A percentile compares a stretch with the other conserved stretches of the same genome.
phyloP scores from a whole-genome alignment of 2,329 filamentous ascomycete genomes.

The Colletotrichum sp. region DNA sequence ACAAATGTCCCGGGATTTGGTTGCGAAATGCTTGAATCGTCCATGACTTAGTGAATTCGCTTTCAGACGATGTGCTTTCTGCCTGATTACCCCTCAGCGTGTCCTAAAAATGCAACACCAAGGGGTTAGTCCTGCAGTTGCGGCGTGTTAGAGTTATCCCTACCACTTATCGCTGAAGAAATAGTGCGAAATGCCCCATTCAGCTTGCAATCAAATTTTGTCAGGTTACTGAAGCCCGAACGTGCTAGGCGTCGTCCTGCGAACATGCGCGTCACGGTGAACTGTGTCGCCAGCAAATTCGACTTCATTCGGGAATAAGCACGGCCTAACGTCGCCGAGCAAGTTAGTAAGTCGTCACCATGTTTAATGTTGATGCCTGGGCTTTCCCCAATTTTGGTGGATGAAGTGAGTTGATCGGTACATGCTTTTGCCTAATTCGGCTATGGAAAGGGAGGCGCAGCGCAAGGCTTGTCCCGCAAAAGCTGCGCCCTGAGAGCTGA shows the following conservation, averaged over 20 bases:
- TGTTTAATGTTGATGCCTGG: not conserved
- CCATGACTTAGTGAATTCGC: not conserved
- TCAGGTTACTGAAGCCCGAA: not conserved
- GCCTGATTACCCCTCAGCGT: not conserved
- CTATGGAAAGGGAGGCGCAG: not conserved
- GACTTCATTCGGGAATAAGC: not conserved
- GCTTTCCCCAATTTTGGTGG: not conserved
- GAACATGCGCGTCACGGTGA: not conserved
- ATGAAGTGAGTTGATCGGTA: not conserved
- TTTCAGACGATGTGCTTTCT: not conserved
- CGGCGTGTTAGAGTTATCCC: not conserved
- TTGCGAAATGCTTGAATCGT: not conserved
- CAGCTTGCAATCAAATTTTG: not conserved
- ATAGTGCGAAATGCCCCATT: not conserved
- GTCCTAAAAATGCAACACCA: not conserved
- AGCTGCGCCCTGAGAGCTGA: not conserved
- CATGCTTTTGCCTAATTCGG: not conserved
- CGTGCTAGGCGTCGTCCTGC: not conserved
- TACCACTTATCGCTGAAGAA: not conserved
- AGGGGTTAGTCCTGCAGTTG: not conserved
- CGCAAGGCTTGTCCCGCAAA: not conserved
- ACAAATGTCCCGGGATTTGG: not conserved
- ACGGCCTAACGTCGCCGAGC: not conserved
- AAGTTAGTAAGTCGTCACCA: not conserved
- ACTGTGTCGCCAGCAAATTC: not conserved